Evolutionary conservation across 805 yeast genomes (phyloP), one percentile per base, ranked within the genome.

Genomic region (Monosporozyma servazzii): DNA sequence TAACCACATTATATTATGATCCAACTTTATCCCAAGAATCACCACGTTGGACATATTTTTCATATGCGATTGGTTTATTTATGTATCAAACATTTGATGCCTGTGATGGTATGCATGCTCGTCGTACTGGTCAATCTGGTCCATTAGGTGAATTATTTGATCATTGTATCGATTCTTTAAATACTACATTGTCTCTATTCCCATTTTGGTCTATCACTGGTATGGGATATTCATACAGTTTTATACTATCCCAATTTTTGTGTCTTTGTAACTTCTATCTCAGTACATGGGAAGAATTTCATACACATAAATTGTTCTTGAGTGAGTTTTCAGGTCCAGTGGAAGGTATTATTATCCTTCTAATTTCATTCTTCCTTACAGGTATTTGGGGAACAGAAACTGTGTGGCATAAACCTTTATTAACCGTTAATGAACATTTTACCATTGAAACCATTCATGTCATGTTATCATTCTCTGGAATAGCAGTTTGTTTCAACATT

Each of bases 31-130:
- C 79, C 44, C 59, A 75, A 46, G 75, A 73, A 2, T 74, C 79
- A 11, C 96, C 98, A 4, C 67, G 77, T 42, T 88, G 95, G 95
- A 77, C 84, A 18, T 88, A 86, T 65, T 77, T 78, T 58, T 72
- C 84, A 42, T 87, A 87, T 65, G 96, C 95, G 0, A 62, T 86
- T 55, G 93, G 96, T 3, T 71, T 91, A 57, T 89, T 90, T 63
- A 71, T 90, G 75, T 90, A 90, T 67, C 98, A 90, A 66, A 90
- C 97, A 0, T 89, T 91, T 65, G 98, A 90, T 68, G 96, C 96
- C 1, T 87, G 96, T 67, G 98, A 90, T 68, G 98, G 98, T 9
- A 79, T 86, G 58, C 98, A 90, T 67, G 97, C 97, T 23, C 82
- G 98, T 64, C 80, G 91, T 62, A 91, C 98, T 0, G 96, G 95